phyloP scores from a whole-genome alignment of 2,329 filamentous ascomycete genomes.

The Hypoxylon sp. region DNA sequence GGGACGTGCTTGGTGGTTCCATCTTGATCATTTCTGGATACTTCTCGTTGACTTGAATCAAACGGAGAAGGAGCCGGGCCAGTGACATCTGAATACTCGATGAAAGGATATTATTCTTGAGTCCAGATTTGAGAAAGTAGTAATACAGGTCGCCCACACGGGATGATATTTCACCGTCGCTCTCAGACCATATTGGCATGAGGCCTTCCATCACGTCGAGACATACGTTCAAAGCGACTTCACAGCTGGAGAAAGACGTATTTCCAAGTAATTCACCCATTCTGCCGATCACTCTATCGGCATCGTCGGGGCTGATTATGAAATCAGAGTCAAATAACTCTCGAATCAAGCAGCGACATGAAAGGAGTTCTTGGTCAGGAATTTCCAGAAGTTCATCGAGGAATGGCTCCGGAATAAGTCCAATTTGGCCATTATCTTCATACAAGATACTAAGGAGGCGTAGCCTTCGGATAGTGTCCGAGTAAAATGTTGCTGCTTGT shows the following conservation, averaged over 20 bases:
- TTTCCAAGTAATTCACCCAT: slow-evolving; percentile 67
- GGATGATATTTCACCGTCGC: slow-evolving; percentile 72
- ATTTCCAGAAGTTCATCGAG: slow-evolving; percentile 66
- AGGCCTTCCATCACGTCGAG: slow-evolving; percentile 78
- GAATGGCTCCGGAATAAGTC: slow-evolving; percentile 66
- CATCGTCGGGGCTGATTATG: slow-evolving; percentile 63
- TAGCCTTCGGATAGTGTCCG: slow-evolving; percentile 64
- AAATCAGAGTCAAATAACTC: slow-evolving; percentile 71
- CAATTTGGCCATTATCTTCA: slow-evolving; percentile 62
- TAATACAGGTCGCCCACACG: slow-evolving; percentile 82
- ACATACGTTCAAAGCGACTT: slow-evolving; percentile 77
- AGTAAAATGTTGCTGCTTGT: slow-evolving; percentile 64
- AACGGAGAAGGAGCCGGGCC: slow-evolving; percentile 76
- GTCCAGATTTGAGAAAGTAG: slow-evolving; percentile 78
- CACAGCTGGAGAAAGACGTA: slow-evolving; percentile 78
- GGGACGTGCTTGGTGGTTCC: slow-evolving; percentile 75
- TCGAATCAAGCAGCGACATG: slow-evolving; percentile 64
- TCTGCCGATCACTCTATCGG: slow-evolving; percentile 64
- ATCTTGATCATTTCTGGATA: slow-evolving; percentile 75
- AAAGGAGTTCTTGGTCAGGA: slow-evolving; percentile 68
- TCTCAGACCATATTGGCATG: slow-evolving; percentile 73
- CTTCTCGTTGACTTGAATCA: slow-evolving; percentile 76
- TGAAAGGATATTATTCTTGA: slow-evolving; percentile 80
- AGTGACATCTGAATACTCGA: slow-evolving; percentile 76
- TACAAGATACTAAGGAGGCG: slow-evolving; percentile 62